Percentiles rank a stretch among this genome's conserved stretches.
phyloP scores from a whole-genome alignment of 371 early-diverging fungal genomes.

The Apophysomyces ossiformis region DNA sequence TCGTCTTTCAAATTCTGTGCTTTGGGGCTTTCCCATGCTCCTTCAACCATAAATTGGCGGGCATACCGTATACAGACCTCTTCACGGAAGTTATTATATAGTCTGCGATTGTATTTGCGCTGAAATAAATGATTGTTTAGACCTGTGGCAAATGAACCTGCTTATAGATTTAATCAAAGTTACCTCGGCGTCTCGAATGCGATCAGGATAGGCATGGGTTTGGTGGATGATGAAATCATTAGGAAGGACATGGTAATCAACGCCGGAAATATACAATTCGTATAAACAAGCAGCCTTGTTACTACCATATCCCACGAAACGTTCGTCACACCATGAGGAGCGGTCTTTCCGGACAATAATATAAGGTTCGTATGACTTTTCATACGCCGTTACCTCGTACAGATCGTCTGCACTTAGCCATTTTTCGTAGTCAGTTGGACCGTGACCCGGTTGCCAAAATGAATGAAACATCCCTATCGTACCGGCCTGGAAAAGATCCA shows the following conservation, averaged over 20 bases:
- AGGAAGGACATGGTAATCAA: conserved; percentile 62
- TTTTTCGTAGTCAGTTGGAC: conserved; percentile 56
- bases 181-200: conserved; percentile 59
- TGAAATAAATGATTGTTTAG: conserved; percentile 15
- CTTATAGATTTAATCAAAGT: neutral
- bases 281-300: conserved; percentile 72
- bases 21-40: conserved; percentile 51
- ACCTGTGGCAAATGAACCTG: neutral
- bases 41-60: conserved; percentile 53
- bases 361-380: conserved; percentile 66
- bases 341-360: conserved; percentile 58
- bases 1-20: conserved; percentile 49
- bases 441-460: conserved; percentile 61
- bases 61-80: conserved; percentile 64
- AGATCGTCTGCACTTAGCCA: conserved; percentile 49
- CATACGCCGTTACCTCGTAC: conserved; percentile 59
- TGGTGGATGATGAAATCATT: conserved; percentile 67
- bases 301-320: conserved; percentile 69
- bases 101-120: conserved; percentile 56
- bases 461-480: conserved; percentile 61
- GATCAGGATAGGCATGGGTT: conserved; percentile 63
- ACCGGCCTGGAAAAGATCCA: conserved; percentile 36
- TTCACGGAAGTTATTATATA: conserved; percentile 64
- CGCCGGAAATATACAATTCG: conserved; percentile 66
- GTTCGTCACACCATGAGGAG: conserved; percentile 67